phyloP scores from a whole-genome alignment of 2,329 filamentous ascomycete species.

The Fusarium secorum region DNA sequence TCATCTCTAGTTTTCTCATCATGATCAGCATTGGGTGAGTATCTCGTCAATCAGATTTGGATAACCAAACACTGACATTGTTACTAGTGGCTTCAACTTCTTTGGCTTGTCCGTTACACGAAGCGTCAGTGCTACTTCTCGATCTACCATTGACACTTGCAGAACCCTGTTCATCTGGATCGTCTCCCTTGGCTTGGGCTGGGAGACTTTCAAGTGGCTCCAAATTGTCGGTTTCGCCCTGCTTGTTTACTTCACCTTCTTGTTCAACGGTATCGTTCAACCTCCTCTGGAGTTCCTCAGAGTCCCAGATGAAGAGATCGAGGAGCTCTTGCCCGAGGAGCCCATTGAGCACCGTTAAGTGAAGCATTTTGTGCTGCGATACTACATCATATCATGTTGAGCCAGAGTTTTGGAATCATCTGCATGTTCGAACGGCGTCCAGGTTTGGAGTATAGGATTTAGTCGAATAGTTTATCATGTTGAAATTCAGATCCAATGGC shows the following conservation, averaged over 20 bases:
- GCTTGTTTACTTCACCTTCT: conserved; percentile 93
- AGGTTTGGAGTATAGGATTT: conserved; percentile 7
- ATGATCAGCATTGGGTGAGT: conserved; percentile 95
- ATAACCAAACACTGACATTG: conserved; percentile 24
- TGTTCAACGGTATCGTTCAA: conserved; percentile 93
- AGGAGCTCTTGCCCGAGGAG: conserved; percentile 79
- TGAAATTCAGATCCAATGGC: not conserved
- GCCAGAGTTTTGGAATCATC: not conserved
- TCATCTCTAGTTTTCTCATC: conserved; percentile 82
- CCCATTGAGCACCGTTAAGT: conserved; percentile 74
- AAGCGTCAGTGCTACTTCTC: conserved; percentile 86
- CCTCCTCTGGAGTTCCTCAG: conserved; percentile 78
- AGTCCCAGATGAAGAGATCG: conserved; percentile 57
- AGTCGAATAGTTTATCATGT: conserved; percentile 4
- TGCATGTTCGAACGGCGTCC: conserved; percentile 8
- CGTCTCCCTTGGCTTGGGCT: conserved; percentile 88
- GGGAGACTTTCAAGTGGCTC: conserved; percentile 98
- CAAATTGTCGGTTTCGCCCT: conserved; percentile 89
- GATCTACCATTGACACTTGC: conserved; percentile 97
- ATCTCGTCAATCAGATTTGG: not conserved
- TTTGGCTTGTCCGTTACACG: conserved; percentile 95
- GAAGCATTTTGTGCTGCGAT: not conserved
- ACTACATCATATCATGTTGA: not conserved
- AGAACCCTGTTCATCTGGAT: conserved; percentile 98
- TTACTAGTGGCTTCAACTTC: conserved; percentile 89